Evolutionary conservation across 306 rosid species (phyloP).

Genomic region (Quercus berberidifolia): DNA sequence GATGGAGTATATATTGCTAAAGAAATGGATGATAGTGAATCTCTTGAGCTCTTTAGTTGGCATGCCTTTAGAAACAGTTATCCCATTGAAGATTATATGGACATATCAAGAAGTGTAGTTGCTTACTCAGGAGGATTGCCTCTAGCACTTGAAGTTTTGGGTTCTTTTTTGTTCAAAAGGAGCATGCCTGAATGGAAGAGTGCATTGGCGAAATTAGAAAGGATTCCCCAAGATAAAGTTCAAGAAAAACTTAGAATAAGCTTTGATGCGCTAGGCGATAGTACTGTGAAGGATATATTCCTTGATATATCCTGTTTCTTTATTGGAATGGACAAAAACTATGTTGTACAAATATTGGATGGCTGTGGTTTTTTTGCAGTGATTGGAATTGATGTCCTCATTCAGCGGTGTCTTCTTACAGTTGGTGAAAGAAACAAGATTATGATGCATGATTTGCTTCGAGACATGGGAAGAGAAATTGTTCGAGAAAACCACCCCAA

Average conservation of each 20-base stretch:
- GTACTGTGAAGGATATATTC: slow-evolving; percentile 21
- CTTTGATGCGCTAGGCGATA: slow-evolving; percentile 18
- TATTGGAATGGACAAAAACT: slow-evolving; percentile 17
- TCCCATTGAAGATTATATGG: background rate
- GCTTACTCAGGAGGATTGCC: slow-evolving; percentile 36
- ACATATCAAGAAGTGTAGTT: slow-evolving; percentile 7
- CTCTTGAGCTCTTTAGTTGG: slow-evolving; percentile 36
- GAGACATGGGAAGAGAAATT: slow-evolving; percentile 45
- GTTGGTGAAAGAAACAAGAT: slow-evolving; percentile 10
- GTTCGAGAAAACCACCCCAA: background rate
- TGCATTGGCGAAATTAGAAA: slow-evolving; percentile 20
- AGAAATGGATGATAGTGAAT: slow-evolving; percentile 15
- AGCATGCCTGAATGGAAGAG: slow-evolving; percentile 20
- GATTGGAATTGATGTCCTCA: slow-evolving; percentile 26
- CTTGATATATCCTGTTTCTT: slow-evolving; percentile 44
- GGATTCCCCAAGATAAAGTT: slow-evolving; percentile 25
- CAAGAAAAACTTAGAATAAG: slow-evolving; percentile 28
- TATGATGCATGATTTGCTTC: slow-evolving; percentile 25
- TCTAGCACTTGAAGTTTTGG: slow-evolving; percentile 38
- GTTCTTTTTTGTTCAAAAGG: slow-evolving; percentile 29
- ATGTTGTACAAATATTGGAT: slow-evolving; percentile 20
- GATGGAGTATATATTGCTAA: background rate
- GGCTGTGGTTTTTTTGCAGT: slow-evolving; percentile 30
- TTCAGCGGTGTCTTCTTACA: slow-evolving; percentile 27
- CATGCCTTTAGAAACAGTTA: slow-evolving; percentile 19